Evolutionary conservation across 306 rosid genomes (phyloP).

Genomic region (Citrullus colocynthis): DNA sequence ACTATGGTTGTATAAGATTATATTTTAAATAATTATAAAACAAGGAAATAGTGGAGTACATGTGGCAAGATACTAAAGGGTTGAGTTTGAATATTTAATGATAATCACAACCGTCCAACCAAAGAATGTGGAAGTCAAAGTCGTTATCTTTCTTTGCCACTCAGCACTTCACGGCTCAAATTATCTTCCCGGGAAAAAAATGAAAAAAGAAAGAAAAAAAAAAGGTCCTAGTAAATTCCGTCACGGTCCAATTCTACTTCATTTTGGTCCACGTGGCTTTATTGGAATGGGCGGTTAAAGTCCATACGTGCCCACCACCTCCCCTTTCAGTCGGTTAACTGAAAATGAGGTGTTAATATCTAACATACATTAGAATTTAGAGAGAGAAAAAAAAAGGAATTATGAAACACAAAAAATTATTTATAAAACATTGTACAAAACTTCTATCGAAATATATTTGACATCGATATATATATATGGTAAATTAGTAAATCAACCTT

Average conservation of each 20-base stretch:
- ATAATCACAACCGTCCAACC: constrained; percentile 5
- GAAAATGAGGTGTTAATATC: neutral
- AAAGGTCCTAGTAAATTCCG: neutral
- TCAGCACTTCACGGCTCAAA: neutral
- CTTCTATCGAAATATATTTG: no score
- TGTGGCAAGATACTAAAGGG: neutral
- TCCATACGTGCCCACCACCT: neutral
- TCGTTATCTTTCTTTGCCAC: neutral
- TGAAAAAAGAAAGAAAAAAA: no score
- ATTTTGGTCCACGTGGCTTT: neutral
- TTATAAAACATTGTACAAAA: no score
- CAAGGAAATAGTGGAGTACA: neutral
- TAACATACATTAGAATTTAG: neutral
- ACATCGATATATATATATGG: no score
- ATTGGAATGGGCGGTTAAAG: neutral
- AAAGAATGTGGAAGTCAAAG: constrained; percentile 1
- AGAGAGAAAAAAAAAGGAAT: no score
- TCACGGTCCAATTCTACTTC: neutral
- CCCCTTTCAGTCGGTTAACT: neutral
- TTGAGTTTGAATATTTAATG: neutral
- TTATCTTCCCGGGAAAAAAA: neutral
- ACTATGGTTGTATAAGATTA: no score
- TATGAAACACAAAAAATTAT: no score
- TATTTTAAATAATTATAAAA: neutral
- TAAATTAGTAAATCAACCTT: no score